Conservation (phyloP, 2,329 filamentous ascomycete species). For the Emmonsiellopsis sp. region DNA sequence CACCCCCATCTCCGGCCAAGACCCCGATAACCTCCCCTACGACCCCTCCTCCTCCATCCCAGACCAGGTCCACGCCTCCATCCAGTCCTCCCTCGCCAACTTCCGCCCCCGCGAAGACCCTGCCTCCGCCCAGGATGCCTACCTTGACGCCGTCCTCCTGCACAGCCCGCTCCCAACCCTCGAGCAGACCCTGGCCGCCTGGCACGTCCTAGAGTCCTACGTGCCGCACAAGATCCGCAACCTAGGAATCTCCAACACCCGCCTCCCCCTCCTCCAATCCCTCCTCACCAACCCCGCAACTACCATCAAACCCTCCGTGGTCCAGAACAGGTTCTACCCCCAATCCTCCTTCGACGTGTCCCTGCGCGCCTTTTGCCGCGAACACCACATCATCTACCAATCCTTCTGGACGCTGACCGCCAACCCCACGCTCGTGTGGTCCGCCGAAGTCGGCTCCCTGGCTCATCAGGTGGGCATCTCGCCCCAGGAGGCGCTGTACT, state of each 20-base stretch:
- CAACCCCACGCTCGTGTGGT: slow-evolving; percentile 44
- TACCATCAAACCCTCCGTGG: slow-evolving; percentile 49
- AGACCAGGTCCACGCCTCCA: slow-evolving; percentile 58
- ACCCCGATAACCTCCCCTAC: slow-evolving; percentile 54
- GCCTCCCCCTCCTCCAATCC: slow-evolving; percentile 46
- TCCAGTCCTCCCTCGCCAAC: slow-evolving; percentile 58
- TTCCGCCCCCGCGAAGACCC: slow-evolving; percentile 34
- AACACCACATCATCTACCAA: slow-evolving; percentile 48
- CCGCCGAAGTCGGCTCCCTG: slow-evolving; percentile 42
- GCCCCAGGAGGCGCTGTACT: slow-evolving; percentile 45
- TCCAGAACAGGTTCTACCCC: slow-evolving; percentile 67
- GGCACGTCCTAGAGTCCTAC: slow-evolving; percentile 57
- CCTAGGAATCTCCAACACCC: slow-evolving; percentile 69
- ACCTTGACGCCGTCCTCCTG: slow-evolving; percentile 51
- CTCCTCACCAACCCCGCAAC: slow-evolving; percentile 38
- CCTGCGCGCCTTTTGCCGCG: slow-evolving; percentile 49
- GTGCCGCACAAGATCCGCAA: slow-evolving; percentile 56
- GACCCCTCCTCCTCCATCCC: slow-evolving; percentile 48
- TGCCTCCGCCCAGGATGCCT: slow-evolving; percentile 32
- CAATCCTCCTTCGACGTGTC: slow-evolving; percentile 51
- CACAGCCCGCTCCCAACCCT: slow-evolving; percentile 47
- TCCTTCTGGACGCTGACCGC: slow-evolving; percentile 55
- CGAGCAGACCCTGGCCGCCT: slow-evolving; percentile 52
- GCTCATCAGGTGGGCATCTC: slow-evolving; percentile 35
- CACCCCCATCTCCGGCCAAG: slow-evolving; percentile 56